Evolutionary conservation across 257 asterid species (phyloP), one percentile per base, ranked within the genome.

Genomic region (Sherardia arvensis): DNA sequence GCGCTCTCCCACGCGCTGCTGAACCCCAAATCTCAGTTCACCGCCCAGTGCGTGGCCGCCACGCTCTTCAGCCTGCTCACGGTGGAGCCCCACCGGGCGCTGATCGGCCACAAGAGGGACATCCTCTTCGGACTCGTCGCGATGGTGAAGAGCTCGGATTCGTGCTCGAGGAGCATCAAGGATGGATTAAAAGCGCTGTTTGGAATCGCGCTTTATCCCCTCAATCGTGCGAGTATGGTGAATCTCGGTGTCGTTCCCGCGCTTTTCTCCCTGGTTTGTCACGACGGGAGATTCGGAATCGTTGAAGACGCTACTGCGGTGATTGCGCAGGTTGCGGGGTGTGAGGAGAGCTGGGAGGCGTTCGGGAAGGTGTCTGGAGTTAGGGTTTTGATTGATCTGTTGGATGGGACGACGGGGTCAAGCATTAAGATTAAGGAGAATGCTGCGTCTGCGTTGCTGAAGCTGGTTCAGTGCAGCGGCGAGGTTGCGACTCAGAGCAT

Each of bases 291-390:
- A 20, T 80, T 79, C 0, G 98, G 95, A 47, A 75, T 92, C 1
- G 74, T 86, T 11, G 98, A 92, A 73, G 98, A 92, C 59, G 91
- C 94, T 7, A 92, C 98, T 0, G 98, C 98, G 0, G 98, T 92
- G 71, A 83, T 92, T 30, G 96, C 98, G 1, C 98, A 92, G 70
- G 75, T 92, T 4, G 95, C 96, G 0, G 98, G 95, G 5, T 88
- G 95, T 56, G 93, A 80, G 76, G 97, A 92, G 79, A 81, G 95
- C 73, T 85, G 87, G 87, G 95, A 83, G 54, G 89, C 82, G 23
- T 82, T 88, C 55, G 80, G 79, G 66, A 84, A 74, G 80, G 86
- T 81, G 4, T 72, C 85, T 48, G 96, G 96, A 30, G 58, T 83
- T 4, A 86, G 84, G 56, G 83, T 92, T 58, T 66, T 92, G 87